phyloP scores from a whole-genome alignment of 768 basidiomycete species.

The Pisolithus microcarpus region DNA sequence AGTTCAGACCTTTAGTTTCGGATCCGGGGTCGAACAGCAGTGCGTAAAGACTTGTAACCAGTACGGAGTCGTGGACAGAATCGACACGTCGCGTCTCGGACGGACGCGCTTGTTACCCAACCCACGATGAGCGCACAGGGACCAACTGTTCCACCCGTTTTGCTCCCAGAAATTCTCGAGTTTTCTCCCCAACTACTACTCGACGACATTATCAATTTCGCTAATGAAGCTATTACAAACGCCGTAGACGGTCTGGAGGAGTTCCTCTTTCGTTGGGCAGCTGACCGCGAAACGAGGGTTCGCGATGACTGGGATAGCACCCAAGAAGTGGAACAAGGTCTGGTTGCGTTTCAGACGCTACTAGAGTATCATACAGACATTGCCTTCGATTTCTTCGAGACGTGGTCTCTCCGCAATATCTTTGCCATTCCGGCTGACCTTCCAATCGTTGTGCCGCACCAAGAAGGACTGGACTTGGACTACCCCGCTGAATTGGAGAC shows the following conservation, averaged over 20 bases:
- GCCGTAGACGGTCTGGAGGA: constrained; percentile 76
- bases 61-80: not conserved
- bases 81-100: constrained; percentile 21
- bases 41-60: too few relatives aligned
- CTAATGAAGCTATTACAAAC: constrained; percentile 71
- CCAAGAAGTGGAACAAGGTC: constrained; percentile 70
- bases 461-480: constrained; percentile 62
- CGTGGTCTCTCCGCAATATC: constrained; percentile 83
- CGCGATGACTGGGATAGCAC: constrained; percentile 49
- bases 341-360: constrained; percentile 82
- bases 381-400: constrained; percentile 88
- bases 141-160: constrained; percentile 36
- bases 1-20: not conserved
- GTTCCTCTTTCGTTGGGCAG: constrained; percentile 68
- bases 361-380: constrained; percentile 84
- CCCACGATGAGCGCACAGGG: constrained; percentile 22
- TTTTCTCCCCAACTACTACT: constrained; percentile 81
- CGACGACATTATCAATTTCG: constrained; percentile 80
- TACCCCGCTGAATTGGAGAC: constrained; percentile 50
- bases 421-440: constrained; percentile 68
- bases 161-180: constrained; percentile 68
- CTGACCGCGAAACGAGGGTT: constrained; percentile 45
- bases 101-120: not conserved
- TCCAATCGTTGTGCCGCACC: constrained; percentile 70
- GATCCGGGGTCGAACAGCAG: not conserved